Percentiles rank a stretch among this genome's conserved stretches.
phyloP scores from a whole-genome alignment of 2,329 filamentous ascomycete genomes.

The Aspergillus uvarum region DNA sequence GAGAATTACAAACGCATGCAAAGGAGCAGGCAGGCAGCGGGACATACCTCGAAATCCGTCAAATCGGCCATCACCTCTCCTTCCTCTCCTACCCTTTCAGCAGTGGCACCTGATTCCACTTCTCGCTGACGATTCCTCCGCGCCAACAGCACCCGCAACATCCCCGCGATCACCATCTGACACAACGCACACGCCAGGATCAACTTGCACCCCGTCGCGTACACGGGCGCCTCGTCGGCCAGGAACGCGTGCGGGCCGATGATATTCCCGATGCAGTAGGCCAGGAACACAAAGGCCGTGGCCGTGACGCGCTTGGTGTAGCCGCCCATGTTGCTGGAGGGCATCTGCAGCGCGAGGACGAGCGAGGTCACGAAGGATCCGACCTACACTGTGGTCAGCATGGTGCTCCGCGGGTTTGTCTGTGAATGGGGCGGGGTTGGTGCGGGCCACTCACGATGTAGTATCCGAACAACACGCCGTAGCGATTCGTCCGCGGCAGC shows the following conservation, averaged over 20 bases:
- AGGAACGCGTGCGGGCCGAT: constrained; percentile 50
- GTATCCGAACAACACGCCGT: constrained; percentile 53
- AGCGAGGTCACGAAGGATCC: constrained; percentile 52
- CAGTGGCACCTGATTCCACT: too few species aligned
- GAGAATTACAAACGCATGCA: too few species aligned
- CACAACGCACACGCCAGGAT: constrained; percentile 41
- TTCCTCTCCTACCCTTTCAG: neutral
- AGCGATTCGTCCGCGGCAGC: constrained; percentile 43
- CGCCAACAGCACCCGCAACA: constrained; percentile 20
- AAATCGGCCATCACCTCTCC: constrained; percentile 23
- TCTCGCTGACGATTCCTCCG: constrained; percentile 24
- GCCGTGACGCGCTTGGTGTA: constrained; percentile 53
- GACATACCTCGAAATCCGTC: constrained; percentile 30
- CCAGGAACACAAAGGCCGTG: constrained; percentile 47
- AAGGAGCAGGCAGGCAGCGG: too few species aligned
- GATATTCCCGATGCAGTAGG: constrained; percentile 48
- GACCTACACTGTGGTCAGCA: constrained; percentile 14
- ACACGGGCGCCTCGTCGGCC: constrained; percentile 44
- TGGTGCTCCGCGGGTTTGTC: neutral
- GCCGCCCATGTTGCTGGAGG: constrained; percentile 45
- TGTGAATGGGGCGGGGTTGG: neutral
- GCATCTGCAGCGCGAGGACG: constrained; percentile 52
- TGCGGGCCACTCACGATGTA: constrained; percentile 42
- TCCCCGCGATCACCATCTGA: constrained; percentile 22
- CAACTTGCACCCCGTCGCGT: constrained; percentile 54